These are phyloP conservation scores for Pouteria campechiana DNA, from an alignment of 179 eudicot species.

Conservation along the genomic window DNA sequence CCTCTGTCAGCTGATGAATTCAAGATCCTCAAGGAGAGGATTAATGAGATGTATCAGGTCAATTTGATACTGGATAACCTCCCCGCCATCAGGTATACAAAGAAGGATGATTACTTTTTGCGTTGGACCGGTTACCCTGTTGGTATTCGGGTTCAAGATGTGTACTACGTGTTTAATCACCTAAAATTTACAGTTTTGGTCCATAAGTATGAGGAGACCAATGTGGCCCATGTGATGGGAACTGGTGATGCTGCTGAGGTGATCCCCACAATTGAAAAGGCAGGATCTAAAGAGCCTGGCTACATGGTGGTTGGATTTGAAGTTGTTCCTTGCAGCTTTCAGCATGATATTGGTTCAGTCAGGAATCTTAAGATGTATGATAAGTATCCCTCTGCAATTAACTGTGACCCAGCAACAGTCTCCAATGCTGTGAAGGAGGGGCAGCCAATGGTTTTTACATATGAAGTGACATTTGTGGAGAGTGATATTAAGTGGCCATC, in stretches of 20 bases:
- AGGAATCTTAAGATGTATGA: conserved; percentile 35
- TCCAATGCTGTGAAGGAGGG: conserved; percentile 33
- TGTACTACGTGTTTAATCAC: conserved; percentile 47
- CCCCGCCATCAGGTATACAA: conserved; percentile 42
- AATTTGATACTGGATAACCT: conserved; percentile 52
- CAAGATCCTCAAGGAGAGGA: conserved; percentile 41
- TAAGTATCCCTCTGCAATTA: conserved; percentile 29
- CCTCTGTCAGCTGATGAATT: conserved; percentile 29
- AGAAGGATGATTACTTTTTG: conserved; percentile 26
- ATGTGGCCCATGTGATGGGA: conserved; percentile 56
- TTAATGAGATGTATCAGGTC: conserved; percentile 61
- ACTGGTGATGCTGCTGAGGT: conserved; percentile 51
- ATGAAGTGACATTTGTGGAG: conserved; percentile 43
- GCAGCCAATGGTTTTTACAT: conserved; percentile 34
- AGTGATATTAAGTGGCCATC: conserved; percentile 62
- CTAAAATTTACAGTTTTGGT: conserved; percentile 50
- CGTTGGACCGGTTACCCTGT: conserved; percentile 59
- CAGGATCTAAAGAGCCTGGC: conserved; percentile 30
- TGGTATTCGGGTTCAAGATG: conserved; percentile 34
- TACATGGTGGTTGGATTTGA: conserved; percentile 59
- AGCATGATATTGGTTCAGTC: conserved; percentile 17
- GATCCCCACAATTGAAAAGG: conserved; percentile 20
- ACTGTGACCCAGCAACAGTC: conserved; percentile 30
- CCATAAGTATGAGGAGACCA: conserved; percentile 44
- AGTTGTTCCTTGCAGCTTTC: conserved; percentile 39